Evolutionary conservation across 345 rosid species (phyloP), one percentile per base, ranked within the genome.

Genomic region (Brassica cretica): DNA sequence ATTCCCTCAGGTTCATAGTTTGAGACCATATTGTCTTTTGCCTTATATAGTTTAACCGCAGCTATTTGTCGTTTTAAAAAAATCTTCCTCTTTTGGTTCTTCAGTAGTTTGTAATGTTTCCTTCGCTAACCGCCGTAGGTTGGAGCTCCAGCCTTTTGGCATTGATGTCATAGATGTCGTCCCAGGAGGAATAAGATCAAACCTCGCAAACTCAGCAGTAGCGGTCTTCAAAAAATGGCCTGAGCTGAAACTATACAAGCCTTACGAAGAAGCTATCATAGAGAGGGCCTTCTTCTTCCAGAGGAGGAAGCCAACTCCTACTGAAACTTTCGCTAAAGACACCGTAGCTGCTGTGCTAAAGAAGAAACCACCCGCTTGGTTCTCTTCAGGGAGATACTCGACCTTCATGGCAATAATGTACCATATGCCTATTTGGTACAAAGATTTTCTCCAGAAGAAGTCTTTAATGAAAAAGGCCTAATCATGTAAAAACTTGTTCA

Each of bases 351-450:
- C 59, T 0, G 82, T 92, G 68, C 84, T 89, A n/a, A 88, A 83
- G 83, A 81, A 82, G 76, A 85, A 86, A 21, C 97, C 97, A 0
- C 93, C 95, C 0, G 83, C 93, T 62, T 94, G 98, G 97, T 92
- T 89, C 82, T 77, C 92, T 10, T 65, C 82, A 1, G 98, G 97
- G 32, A 82, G 68, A 6, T 87, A 71, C 81, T 92, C 95, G 2
- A 89, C 91, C 0, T 2, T 84, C 33, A 79, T 81, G 83, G 83
- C 85, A 21, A 75, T 90, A 68, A 63, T 86, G 85, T 78, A 89
- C 69, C 91, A 94, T 83, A 64, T 90, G 85, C 98, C 98, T 1
- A 72, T 90, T 64, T 78, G 64, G 53, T 15, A 86, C 60, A 86
- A 75, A 83, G 97, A 92, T 78, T 87, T 87, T 53, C 8, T 94